Evolutionary conservation across 176 grass and related monocot genomes (phyloP).

Genomic region (Secale cereale): DNA sequence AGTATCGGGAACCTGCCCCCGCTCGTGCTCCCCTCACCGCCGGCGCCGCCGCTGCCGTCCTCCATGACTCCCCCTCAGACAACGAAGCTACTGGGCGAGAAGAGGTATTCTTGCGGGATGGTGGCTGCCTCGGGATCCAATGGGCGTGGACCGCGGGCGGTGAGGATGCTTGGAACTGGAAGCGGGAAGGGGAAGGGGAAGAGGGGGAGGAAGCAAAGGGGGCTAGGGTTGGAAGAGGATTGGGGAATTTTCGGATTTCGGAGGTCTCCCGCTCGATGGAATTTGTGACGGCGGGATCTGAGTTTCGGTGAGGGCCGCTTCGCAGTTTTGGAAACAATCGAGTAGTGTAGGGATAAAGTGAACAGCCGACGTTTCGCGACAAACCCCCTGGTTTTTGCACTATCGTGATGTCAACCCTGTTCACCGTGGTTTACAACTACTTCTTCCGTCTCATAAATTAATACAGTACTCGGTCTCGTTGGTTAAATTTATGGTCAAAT

Average conservation of each 20-base stretch:
- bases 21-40: slow-evolving; percentile 32
- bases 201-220: background rate
- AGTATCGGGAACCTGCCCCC: slow-evolving; percentile 42
- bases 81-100: background rate
- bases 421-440: too few relatives aligned
- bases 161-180: slow-evolving; percentile 16
- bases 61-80: slow-evolving; percentile 26
- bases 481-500: too few relatives aligned
- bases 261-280: slow-evolving; percentile 54
- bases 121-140: background rate
- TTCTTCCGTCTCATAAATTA: too few relatives aligned
- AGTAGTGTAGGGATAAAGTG: too few relatives aligned
- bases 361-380: too few relatives aligned
- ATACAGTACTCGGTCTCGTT: too few relatives aligned
- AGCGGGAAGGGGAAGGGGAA: background rate
- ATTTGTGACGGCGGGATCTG: slow-evolving; percentile 14
- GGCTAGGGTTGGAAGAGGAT: slow-evolving; percentile 36
- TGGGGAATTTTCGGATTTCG: slow-evolving; percentile 48
- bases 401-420: too few relatives aligned
- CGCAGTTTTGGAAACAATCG: too few relatives aligned
- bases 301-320: background rate
- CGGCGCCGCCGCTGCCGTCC: slow-evolving; percentile 2
- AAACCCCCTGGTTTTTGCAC: too few relatives aligned
- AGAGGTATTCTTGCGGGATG: slow-evolving; percentile 5
- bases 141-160: background rate